Evolutionary conservation across 1,284 basidiomycete species (phyloP).

Genomic region (Ceratobasidium sp.): DNA sequence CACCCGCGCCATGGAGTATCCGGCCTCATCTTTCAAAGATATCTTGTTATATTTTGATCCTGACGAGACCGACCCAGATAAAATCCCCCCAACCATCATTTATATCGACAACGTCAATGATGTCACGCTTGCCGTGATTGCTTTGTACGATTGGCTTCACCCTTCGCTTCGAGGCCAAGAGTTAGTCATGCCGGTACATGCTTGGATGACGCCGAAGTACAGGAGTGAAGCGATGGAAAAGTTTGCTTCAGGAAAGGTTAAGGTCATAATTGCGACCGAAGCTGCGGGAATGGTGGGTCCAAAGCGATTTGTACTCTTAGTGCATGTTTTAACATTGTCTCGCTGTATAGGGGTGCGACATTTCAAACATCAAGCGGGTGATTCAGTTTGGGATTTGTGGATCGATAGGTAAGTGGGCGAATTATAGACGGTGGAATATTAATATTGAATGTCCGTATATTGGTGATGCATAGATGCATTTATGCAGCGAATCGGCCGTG

Average conservation of each 20-base stretch:
- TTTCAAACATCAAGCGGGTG: slow-evolving; percentile 15
- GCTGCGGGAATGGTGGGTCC: slow-evolving; percentile 6
- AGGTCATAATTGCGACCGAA: background rate
- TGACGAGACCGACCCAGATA: background rate
- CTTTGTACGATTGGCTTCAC: background rate
- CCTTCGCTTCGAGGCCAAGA: background rate
- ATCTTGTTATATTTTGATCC: background rate
- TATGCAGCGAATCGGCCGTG: slow-evolving; percentile 18
- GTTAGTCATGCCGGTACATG: background rate
- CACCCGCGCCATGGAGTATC: background rate
- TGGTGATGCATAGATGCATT: slow-evolving; percentile 1
- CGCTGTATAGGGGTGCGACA: slow-evolving; percentile 2
- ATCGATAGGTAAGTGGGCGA: slow-evolving; percentile 4
- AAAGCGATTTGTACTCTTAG: no score
- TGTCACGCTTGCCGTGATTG: slow-evolving; percentile 2
- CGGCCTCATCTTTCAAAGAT: background rate
- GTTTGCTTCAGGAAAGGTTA: slow-evolving; percentile 1
- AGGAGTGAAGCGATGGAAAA: background rate
- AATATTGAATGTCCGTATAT: background rate
- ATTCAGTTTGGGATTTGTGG: slow-evolving; percentile 26
- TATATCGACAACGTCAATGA: slow-evolving; percentile 19
- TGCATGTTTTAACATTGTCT: background rate
- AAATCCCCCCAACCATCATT: background rate
- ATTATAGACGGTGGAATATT: background rate
- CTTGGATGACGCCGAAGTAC: slow-evolving; percentile 8